Evolutionary conservation across 352 stramenopile genomes (phyloP).

Genomic region (Blastocystis sp.): DNA sequence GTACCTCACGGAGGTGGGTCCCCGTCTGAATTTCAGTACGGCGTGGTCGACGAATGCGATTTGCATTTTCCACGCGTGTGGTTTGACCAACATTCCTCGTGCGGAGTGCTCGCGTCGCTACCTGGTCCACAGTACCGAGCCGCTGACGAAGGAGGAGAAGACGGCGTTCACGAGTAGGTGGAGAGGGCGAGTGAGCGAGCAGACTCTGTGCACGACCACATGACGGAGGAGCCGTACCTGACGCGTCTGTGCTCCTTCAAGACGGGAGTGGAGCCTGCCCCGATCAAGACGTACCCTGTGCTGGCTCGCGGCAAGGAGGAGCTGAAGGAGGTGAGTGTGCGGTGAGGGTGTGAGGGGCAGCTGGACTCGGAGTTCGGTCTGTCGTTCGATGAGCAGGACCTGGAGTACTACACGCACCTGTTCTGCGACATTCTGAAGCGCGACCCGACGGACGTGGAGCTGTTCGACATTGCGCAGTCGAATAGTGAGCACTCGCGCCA

Average conservation of each 20-base stretch:
- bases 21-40: conserved; percentile 93
- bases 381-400: conserved; percentile 94
- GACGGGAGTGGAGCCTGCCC: conserved; percentile 69
- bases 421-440: conserved; percentile 88
- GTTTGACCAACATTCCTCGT: conserved; percentile 74
- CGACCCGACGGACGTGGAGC: conserved; percentile 95
- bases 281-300: conserved; percentile 80
- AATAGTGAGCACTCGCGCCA: conserved; percentile 98
- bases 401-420: conserved; percentile 92
- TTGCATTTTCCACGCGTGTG: conserved; percentile 84
- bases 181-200: conserved; percentile 38
- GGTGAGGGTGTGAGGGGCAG: conserved; percentile 56
- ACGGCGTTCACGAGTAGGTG: conserved; percentile 63
- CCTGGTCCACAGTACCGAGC: conserved; percentile 63
- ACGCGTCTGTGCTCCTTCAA: conserved; percentile 77
- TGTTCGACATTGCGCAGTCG: conserved; percentile 90
- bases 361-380: conserved; percentile 72
- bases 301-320: conserved; percentile 80
- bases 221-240: conserved; percentile 92
- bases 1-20: conserved; percentile 83
- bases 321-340: conserved; percentile 84
- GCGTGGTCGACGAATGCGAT: conserved; percentile 93
- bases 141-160: conserved; percentile 64
- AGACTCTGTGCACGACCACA: conserved; percentile 79
- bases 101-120: conserved; percentile 85